Evolutionary conservation across 2,329 filamentous ascomycete genomes (phyloP), one percentile per base, ranked within the genome.

Genomic region (Aspergillus tamarii): DNA sequence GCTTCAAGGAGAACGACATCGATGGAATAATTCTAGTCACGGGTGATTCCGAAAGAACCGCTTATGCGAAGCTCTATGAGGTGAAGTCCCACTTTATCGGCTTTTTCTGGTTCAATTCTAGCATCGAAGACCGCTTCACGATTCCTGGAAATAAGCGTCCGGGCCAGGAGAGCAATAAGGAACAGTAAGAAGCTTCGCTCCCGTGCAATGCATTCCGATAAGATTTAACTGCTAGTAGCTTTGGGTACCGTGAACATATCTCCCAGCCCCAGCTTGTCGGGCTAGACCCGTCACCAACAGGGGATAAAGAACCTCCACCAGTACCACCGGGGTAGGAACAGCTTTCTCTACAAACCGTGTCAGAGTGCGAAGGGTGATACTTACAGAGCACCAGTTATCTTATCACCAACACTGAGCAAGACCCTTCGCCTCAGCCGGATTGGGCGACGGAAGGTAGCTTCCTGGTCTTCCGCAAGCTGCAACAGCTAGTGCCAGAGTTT

Each of bases 371-470:
- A 6, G 34, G 34, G n/a, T n/a, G 34, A 12, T 71, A 71, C 59
- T 77, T 76, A 41, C 64, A 79, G 11, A 77, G 81, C 34, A 28
- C 21, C 26, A 28, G 26, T 2, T 50, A 28, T 50, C 30, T 50
- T 30, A 69, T 83, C 48, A 69, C 75, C 32, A 78, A 76, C 26
- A 74, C 77, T 34, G 71, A 77, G 1, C 78, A 78, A 12, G 79
- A 82, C 60, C 60, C 64, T 14, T 62, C 30, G 67, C 69, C 12
- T 72, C 79, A 50, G 61, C 68, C 68, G 3, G 23, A 45, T 1
- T 83, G 81, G 81, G 78, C 80, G 32, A 68, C 76, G 2, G 80
- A 83, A 56, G 81, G 82, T 5, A 82, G 79, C 65, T 81, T 82
- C 62, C 72, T 83, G 11, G 78, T 74, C 34, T 80, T 83, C 67